A percentile compares a stretch with the other conserved stretches of the same genome.
Evolutionary conservation across 2,329 filamentous ascomycete genomes (phyloP).

Genomic region (Chalaropsis ovoidea): DNA sequence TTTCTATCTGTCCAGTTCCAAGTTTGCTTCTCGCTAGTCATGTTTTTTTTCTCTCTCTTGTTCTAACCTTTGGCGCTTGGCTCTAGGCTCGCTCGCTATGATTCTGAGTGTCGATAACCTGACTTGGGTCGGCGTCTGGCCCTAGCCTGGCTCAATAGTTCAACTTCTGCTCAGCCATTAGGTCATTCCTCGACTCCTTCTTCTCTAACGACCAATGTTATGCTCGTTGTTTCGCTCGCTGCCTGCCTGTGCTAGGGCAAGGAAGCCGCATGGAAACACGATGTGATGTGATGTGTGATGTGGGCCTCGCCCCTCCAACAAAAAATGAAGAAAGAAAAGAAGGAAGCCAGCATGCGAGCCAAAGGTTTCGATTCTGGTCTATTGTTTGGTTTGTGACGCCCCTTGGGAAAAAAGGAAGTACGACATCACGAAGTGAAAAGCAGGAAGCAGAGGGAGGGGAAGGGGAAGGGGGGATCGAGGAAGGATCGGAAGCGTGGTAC

Average conservation of each 20-base stretch:
- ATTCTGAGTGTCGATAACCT: conserved; percentile 10
- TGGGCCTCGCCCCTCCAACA: background rate
- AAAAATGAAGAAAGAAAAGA: background rate
- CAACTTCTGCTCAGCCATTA: conserved; percentile 5
- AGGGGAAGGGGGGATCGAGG: background rate
- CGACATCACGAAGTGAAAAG: background rate
- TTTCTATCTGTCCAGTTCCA: conserved; percentile 4
- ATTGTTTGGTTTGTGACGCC: background rate
- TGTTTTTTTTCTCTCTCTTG: background rate
- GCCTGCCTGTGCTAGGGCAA: background rate
- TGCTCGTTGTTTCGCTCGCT: conserved; percentile 5
- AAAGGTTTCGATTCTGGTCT: background rate
- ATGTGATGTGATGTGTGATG: too few species aligned
- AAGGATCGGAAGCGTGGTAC: conserved; percentile 11
- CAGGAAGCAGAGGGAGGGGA: too few species aligned
- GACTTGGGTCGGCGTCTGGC: background rate
- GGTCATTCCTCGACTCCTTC: background rate
- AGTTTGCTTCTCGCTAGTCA: background rate
- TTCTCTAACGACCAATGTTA: background rate
- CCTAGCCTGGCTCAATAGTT: background rate
- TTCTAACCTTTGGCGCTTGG: background rate
- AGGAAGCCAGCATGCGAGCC: background rate
- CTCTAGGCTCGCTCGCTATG: background rate
- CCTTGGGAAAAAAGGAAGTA: background rate
- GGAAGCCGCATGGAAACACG: conserved; percentile 5